These are phyloP conservation scores for Pythium brassicae DNA, from an alignment of 352 stramenopile species.

Conservation along the genomic window DNA sequence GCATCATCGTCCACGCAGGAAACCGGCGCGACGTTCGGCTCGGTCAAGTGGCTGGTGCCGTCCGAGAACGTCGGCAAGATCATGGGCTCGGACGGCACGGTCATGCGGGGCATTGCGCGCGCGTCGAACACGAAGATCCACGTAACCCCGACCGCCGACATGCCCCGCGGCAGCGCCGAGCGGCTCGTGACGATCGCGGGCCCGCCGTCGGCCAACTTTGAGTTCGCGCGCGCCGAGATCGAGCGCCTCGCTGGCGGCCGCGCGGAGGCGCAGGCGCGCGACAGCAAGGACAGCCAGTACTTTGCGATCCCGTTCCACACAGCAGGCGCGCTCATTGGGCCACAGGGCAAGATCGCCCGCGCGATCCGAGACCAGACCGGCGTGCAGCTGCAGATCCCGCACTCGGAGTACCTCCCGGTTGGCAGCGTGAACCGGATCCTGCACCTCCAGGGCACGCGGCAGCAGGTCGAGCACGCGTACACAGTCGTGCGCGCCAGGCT, in stretches of 20 bases:
- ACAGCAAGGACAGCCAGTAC: slow-evolving; percentile 45
- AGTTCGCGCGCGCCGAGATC: slow-evolving; percentile 33
- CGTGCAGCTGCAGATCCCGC: slow-evolving; percentile 51
- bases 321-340: slow-evolving; percentile 48
- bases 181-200: slow-evolving; percentile 45
- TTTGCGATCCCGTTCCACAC: slow-evolving; percentile 56
- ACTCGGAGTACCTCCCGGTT: slow-evolving; percentile 42
- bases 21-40: not conserved
- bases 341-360: slow-evolving; percentile 29
- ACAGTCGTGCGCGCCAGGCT: slow-evolving; percentile 29
- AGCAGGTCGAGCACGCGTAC: slow-evolving; percentile 40
- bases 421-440: slow-evolving; percentile 59
- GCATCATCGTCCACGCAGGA: no score
- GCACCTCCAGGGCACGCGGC: slow-evolving; percentile 51
- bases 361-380: slow-evolving; percentile 45
- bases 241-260: slow-evolving; percentile 36
- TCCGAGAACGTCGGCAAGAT: slow-evolving; percentile 50
- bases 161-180: slow-evolving; percentile 39
- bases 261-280: slow-evolving; percentile 18
- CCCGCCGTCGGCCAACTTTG: slow-evolving; percentile 20
- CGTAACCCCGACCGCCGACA: slow-evolving; percentile 28
- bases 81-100: slow-evolving; percentile 48
- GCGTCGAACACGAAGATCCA: slow-evolving; percentile 41
- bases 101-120: slow-evolving; percentile 37
- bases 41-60: slow-evolving; percentile 47